These are phyloP conservation scores for Aspergillus brunneoviolaceus DNA, from an alignment of 2,329 filamentous ascomycete species.

Conservation along the genomic window DNA sequence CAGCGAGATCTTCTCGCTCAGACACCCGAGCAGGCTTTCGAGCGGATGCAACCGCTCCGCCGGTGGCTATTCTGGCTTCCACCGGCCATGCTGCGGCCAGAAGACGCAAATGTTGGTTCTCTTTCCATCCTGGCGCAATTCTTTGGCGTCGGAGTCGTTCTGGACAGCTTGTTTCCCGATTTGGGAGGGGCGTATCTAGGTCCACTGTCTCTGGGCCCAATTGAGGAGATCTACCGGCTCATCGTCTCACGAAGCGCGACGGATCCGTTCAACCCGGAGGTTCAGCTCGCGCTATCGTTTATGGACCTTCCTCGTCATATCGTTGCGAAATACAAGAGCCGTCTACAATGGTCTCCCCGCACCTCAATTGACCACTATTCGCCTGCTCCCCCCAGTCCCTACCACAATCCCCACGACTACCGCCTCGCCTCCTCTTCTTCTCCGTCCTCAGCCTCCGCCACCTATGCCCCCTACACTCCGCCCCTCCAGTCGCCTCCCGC, in stretches of 20 bases:
- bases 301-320: conserved; percentile 73
- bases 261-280: conserved; percentile 56
- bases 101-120: conserved; percentile 71
- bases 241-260: conserved; percentile 68
- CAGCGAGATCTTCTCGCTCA: conserved; percentile 68
- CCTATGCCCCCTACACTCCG: conserved; percentile 42
- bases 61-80: conserved; percentile 97
- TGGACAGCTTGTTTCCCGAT: conserved; percentile 90
- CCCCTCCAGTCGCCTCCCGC: conserved; percentile 42
- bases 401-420: conserved; percentile 33
- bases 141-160: conserved; percentile 80
- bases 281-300: conserved; percentile 62
- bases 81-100: conserved; percentile 75
- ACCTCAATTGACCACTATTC: conserved; percentile 40
- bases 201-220: conserved; percentile 72
- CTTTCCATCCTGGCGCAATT: conserved; percentile 86
- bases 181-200: conserved; percentile 87
- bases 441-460: conserved; percentile 38
- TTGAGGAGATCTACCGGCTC: conserved; percentile 81
- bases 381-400: conserved; percentile 36
- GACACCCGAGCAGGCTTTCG: conserved; percentile 80
- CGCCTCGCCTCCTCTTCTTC: conserved; percentile 37
- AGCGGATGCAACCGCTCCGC: conserved; percentile 80
- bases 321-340: conserved; percentile 65
- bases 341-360: conserved; percentile 62